Evolutionary conservation across 2,329 filamentous ascomycete species (phyloP), one percentile per base, ranked within the genome.

Genomic region (Penicillium sp.): DNA sequence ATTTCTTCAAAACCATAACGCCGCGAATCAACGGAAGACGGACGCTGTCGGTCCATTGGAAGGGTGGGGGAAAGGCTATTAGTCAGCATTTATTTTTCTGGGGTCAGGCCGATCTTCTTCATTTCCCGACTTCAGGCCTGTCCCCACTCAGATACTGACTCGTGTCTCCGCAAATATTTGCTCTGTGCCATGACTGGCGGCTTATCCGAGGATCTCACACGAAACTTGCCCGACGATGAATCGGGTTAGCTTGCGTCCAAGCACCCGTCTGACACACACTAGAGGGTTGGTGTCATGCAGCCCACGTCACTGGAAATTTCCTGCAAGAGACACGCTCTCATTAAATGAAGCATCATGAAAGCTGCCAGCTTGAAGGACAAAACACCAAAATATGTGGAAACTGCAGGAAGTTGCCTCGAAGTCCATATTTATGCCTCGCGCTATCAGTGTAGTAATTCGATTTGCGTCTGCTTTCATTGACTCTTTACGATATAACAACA

Each of bases 1-100:
- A 78, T 64, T 77, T 74, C 65, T 70, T 71, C 50, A 75, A 65
- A 57, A 77, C 72, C 73, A 75, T 75, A 65, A 62, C 64, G 62
- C 45, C 45, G 52, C 58, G 14, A 34, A 40, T 43, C 32, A 41
- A 45, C 44, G 42, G 57, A 55, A 45, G 39, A 53, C 48, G 36
- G 31, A 45, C 49, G 27, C 49, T 57, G 27, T 11, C 24, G 41
- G 34, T 50, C 18, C 24, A 32, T 40, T 27, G 29, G 38, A 40
- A 18, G 16, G 38, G 38, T 41, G 32, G 42, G 49, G 49, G 49
- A 45, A 39, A 24, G 16, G 11, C 14, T 16, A 5, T 51, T 40
- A 46, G 43, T 51, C 49, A 51, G 36, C 49, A 40, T 32, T 10
- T 14, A n/a, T n/a, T 13, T 36, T 6, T 10, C 36, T 43, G 46